Evolutionary conservation across 306 rosid species (phyloP), one percentile per base, ranked within the genome.

Genomic region (Cucurbita moschata): DNA sequence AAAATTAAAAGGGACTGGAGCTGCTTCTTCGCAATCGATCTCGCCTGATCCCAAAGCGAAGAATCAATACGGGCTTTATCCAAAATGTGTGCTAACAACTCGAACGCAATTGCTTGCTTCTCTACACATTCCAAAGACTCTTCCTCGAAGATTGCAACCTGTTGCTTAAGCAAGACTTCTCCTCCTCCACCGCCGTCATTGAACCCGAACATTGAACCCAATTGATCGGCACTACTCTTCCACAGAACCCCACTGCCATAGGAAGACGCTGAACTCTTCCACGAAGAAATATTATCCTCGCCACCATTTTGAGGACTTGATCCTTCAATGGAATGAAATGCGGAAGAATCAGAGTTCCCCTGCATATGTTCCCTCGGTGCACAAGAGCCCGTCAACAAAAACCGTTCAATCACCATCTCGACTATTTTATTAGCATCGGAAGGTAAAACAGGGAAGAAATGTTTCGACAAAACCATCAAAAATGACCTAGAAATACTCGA

Each of bases 101-200:
- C 89, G 79, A 90, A 89, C 54, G 96, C 94, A 77, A 90, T 79
- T 57, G 86, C 98, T 71, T 90, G 97, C 83, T 87, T 90, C 85
- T 90, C 98, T 89, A 93, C 80, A 74, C 77, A 82, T 49, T 87
- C 94, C 77, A 93, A 87, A 26, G 96, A 75, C 86, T 93, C 98
- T 77, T 93, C 97, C 85, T 93, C 97, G 35, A 93, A 93, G 14
- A 76, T 79, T 56, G 85, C 71, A 76, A 86, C 87, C 64, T 90
- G 98, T 75, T 87, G 96, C 71, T 84, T 85, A 72, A 84, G 82
- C 77, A 88, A 76, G 12, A 72, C 15, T 18, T 86, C 87, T 57
- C 79, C 85, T 50, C 66, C 71, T 64, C 71, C 71, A 64, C 51
- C 30, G 10, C 88, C 94, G 11, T 90, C 97, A 74, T 82, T 84